phyloP scores from a whole-genome alignment of 1,284 basidiomycete species.

The Ceratobasidium sp. region DNA sequence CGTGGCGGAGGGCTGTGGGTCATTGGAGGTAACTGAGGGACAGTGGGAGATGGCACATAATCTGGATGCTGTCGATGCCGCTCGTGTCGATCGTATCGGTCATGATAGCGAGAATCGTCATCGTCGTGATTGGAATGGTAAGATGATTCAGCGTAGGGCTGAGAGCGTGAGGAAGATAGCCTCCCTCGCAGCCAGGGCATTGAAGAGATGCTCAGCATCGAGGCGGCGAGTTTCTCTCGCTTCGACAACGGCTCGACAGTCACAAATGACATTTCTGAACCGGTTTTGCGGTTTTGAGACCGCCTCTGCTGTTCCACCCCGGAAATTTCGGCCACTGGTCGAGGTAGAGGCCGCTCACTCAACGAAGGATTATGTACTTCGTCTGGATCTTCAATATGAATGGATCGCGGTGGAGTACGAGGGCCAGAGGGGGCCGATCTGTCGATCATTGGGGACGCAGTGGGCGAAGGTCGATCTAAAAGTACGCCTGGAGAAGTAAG shows the following conservation, averaged over 20 bases:
- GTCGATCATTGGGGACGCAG: conserved; percentile 24
- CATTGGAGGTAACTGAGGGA: conserved; percentile 29
- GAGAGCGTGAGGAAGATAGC: conserved; percentile 11
- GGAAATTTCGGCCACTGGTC: conserved; percentile 1
- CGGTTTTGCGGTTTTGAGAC: conserved; percentile 25
- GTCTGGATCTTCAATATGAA: conserved; percentile 14
- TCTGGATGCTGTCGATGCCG: conserved; percentile 17
- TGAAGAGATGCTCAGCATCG: conserved; percentile 31
- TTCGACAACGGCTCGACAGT: conserved; percentile 28
- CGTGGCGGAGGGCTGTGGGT: conserved; percentile 12
- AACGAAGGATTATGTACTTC: neutral
- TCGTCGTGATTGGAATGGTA: conserved; percentile 29
- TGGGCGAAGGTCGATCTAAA: conserved; percentile 15
- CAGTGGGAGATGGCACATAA: conserved; percentile 14
- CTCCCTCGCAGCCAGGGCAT: conserved; percentile 31
- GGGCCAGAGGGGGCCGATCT: neutral
- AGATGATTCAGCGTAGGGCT: neutral
- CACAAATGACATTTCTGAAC: conserved; percentile 36
- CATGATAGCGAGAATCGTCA: conserved; percentile 17
- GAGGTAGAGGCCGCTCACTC: conserved; percentile 9
- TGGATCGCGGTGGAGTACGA: conserved; percentile 16
- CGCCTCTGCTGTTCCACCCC: conserved; percentile 25
- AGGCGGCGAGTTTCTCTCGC: conserved; percentile 34
- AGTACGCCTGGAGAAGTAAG: conserved; percentile 23
- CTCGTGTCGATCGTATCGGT: conserved; percentile 24